Evolutionary conservation across 2,329 filamentous ascomycete genomes (phyloP).

Genomic region (Calycina herbarum): DNA sequence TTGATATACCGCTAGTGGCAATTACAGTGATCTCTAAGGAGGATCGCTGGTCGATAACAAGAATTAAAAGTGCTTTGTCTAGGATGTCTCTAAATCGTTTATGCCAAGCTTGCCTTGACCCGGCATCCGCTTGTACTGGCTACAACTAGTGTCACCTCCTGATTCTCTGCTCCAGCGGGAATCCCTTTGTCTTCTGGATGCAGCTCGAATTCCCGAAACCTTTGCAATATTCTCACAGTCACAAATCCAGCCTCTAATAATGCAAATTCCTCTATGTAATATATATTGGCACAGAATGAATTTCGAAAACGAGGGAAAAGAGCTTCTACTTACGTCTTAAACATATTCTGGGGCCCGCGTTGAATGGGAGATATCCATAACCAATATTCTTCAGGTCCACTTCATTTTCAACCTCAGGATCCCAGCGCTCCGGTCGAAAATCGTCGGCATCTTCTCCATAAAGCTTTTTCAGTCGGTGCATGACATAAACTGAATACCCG

Average conservation of each 20-base stretch:
- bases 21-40: too few species aligned
- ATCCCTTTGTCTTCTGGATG: not conserved
- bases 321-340: conserved; percentile 1
- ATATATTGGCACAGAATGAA: not conserved
- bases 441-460: conserved; percentile 2
- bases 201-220: not conserved
- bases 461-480: not conserved
- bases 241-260: not conserved
- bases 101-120: not conserved
- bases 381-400: not conserved
- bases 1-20: too few species aligned
- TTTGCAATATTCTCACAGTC: not conserved
- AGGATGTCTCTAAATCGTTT: not conserved
- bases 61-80: not conserved
- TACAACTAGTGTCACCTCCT: conserved; percentile 1
- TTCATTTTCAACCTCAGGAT: not conserved
- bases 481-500: not conserved
- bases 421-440: conserved; percentile 1
- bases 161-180: conserved; percentile 10
- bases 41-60: too few species aligned
- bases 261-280: not conserved
- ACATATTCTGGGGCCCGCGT: not conserved
- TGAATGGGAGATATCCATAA: not conserved
- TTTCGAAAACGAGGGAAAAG: not conserved
- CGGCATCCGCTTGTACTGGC: not conserved